Conservation (phyloP, 1,284 basidiomycete genomes). For the Quambalaria eucalypti region DNA sequence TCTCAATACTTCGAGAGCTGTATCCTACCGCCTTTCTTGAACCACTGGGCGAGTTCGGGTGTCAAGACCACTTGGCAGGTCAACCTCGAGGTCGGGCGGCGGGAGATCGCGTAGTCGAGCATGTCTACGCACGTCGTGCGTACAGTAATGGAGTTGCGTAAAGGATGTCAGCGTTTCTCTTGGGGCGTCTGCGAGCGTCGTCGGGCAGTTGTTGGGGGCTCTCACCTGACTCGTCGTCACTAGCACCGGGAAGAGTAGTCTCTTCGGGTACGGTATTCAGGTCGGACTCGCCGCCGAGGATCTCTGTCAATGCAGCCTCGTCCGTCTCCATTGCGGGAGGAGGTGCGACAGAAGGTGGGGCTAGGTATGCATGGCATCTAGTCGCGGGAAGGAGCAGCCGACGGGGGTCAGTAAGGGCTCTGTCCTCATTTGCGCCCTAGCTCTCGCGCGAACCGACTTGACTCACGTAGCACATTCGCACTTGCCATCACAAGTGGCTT, state of each 20-base stretch:
- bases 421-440: background rate
- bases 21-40: constrained; percentile 12
- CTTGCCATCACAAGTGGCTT: constrained; percentile 43
- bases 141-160: background rate
- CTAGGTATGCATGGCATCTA: constrained; percentile 30
- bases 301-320: background rate
- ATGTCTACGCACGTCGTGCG: constrained; percentile 9
- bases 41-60: constrained; percentile 13
- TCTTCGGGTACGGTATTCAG: background rate
- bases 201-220: too few species aligned
- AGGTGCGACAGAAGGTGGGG: background rate
- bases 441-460: too few species aligned
- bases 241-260: background rate
- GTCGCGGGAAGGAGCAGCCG: constrained; percentile 21
- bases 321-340: background rate
- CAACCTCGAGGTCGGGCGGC: constrained; percentile 11
- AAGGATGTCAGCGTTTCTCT: background rate
- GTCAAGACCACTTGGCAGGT: constrained; percentile 20
- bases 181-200: background rate
- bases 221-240: constrained; percentile 6
- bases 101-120: constrained; percentile 25
- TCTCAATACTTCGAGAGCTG: constrained; percentile 18
- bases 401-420: background rate
- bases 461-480: constrained; percentile 44
- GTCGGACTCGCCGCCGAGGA: background rate